These are phyloP conservation scores for Coniochaeta prunicola DNA, from an alignment of 2,329 filamentous ascomycete species.

Conservation along the genomic window DNA sequence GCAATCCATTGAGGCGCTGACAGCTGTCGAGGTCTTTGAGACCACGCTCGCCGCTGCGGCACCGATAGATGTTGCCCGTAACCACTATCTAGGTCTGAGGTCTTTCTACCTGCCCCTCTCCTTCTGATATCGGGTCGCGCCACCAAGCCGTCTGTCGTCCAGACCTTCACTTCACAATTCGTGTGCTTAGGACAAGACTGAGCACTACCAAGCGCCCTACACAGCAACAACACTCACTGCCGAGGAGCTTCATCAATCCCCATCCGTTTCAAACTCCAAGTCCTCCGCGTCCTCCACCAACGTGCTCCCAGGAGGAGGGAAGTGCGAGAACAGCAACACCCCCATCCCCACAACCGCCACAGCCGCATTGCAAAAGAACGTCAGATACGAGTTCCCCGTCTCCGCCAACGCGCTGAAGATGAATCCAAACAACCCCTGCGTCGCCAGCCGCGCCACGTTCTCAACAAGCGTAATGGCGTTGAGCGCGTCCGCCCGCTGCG, in stretches of 20 bases:
- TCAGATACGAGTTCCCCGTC: constrained; percentile 50
- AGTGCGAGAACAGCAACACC: constrained; percentile 33
- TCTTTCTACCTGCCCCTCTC: too few relatives aligned
- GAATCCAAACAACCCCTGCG: constrained; percentile 59
- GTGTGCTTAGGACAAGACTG: too few relatives aligned
- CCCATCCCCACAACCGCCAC: constrained; percentile 41
- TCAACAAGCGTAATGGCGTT: constrained; percentile 64
- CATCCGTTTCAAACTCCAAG: not conserved
- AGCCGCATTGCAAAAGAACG: constrained; percentile 60
- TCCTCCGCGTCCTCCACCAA: constrained; percentile 21
- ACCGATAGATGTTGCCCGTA: too few relatives aligned
- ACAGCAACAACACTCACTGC: too few relatives aligned
- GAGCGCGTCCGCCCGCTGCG: constrained; percentile 57
- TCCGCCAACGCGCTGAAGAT: constrained; percentile 58
- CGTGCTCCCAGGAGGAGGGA: constrained; percentile 29
- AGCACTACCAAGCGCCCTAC: too few relatives aligned
- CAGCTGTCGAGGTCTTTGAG: too few relatives aligned
- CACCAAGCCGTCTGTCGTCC: too few relatives aligned
- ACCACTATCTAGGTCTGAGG: too few relatives aligned
- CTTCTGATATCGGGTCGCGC: too few relatives aligned
- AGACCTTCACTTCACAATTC: too few relatives aligned
- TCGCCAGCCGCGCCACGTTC: constrained; percentile 57
- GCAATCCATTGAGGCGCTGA: too few relatives aligned
- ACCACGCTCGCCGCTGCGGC: too few relatives aligned
- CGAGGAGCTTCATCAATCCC: not conserved